A percentile compares a stretch with the other conserved stretches of the same genome.
These are phyloP conservation scores for Tritrichomonas musculus DNA, from an alignment of 208 protist genomes.

Conservation along the genomic window DNA sequence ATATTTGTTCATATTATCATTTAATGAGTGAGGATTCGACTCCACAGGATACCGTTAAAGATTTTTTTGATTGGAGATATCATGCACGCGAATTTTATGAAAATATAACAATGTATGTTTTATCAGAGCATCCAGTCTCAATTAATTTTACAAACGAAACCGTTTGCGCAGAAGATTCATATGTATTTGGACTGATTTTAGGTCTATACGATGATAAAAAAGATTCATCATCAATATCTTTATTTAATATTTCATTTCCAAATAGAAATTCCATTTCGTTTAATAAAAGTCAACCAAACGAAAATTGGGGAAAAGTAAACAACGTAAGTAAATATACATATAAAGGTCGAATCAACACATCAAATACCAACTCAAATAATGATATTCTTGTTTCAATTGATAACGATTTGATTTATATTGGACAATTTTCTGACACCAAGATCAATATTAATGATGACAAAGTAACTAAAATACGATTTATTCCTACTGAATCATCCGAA, in stretches of 20 bases:
- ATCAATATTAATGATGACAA: background rate
- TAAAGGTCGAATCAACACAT: background rate
- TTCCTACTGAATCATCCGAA: background rate
- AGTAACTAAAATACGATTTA: background rate
- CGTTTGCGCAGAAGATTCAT: background rate
- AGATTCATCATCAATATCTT: background rate
- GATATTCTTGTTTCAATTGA: background rate
- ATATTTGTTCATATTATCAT: no score
- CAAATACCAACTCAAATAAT: background rate
- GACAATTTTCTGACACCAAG: background rate
- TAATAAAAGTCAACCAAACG: background rate
- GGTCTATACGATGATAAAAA: background rate
- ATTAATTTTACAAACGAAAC: background rate
- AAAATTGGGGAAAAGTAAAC: background rate
- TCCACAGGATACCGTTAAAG: background rate
- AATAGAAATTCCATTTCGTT: background rate
- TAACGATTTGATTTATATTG: background rate
- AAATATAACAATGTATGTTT: background rate
- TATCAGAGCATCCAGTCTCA: background rate
- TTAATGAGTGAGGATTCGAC: no score
- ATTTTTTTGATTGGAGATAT: constrained; percentile 28
- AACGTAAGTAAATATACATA: background rate
- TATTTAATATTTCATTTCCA: background rate
- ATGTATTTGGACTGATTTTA: background rate
- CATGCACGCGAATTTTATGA: background rate